phyloP scores from a whole-genome alignment of 148 eudicot genomes.

The Rhododendron molle region DNA sequence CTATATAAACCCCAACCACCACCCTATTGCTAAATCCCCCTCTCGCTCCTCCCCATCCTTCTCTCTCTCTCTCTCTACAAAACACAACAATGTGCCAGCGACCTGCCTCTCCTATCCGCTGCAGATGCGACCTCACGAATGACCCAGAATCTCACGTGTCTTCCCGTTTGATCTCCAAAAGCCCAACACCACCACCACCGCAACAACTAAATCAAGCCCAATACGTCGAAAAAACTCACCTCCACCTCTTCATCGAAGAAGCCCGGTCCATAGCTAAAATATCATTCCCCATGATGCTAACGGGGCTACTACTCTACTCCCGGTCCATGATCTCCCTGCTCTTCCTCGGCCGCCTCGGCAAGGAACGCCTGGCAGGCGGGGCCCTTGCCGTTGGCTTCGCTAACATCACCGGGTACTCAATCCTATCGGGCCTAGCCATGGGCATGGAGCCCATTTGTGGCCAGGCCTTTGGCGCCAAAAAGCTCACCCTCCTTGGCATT shows the following conservation, averaged over 20 bases:
- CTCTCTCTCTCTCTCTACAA: constrained; percentile 11
- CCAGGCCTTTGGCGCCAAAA: constrained; percentile 47
- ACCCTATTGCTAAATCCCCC: neutral
- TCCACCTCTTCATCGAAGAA: constrained; percentile 23
- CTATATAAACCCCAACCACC: neutral
- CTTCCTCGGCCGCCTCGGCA: constrained; percentile 36
- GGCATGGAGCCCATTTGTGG: constrained; percentile 58
- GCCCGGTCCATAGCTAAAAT: constrained; percentile 31
- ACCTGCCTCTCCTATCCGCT: constrained; percentile 8
- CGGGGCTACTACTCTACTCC: constrained; percentile 37
- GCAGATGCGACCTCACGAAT: neutral
- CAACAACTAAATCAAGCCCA: constrained; percentile 7
- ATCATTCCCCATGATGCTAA: constrained; percentile 45
- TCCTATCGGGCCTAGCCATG: constrained; percentile 50
- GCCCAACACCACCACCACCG: neutral
- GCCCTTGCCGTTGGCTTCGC: constrained; percentile 41
- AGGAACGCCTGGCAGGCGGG: constrained; percentile 40
- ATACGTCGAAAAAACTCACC: neutral
- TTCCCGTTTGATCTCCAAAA: constrained; percentile 23
- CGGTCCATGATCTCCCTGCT: constrained; percentile 46
- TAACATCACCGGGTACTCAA: constrained; percentile 46
- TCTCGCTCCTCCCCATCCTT: neutral
- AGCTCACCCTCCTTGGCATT: constrained; percentile 30
- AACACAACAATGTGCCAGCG: constrained; percentile 23
- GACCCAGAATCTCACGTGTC: constrained; percentile 14